phyloP scores from a whole-genome alignment of 23 red algal species.

The Cyanidium caldarium region DNA sequence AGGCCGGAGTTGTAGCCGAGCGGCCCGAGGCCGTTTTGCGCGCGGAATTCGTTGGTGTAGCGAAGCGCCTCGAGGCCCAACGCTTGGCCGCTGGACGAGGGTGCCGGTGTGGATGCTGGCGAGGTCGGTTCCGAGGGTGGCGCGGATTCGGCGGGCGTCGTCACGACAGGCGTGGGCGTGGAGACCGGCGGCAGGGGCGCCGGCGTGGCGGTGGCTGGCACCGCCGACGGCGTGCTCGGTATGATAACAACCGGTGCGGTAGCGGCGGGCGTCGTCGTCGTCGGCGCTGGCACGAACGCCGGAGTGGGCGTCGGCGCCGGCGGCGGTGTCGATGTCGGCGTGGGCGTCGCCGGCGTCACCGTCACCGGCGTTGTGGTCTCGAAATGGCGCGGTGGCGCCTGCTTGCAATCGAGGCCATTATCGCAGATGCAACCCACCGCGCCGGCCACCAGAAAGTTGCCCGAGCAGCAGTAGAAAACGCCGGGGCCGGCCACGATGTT shows the following conservation, averaged over 20 bases:
- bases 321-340: neutral
- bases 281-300: neutral
- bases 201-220: neutral
- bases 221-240: neutral
- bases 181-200: neutral
- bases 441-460: neutral
- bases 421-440: slow-evolving; percentile 5
- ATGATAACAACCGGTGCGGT: too few species aligned
- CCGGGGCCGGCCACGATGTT: neutral
- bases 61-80: neutral
- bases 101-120: neutral
- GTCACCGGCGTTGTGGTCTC: neutral
- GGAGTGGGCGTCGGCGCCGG: neutral
- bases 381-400: neutral
- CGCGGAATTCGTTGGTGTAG: neutral
- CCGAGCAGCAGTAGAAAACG: neutral
- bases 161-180: neutral
- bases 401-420: neutral
- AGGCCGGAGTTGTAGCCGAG: slow-evolving; percentile 1
- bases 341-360: neutral
- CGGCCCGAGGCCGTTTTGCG: neutral
- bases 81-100: neutral
- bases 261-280: neutral
- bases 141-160: neutral
- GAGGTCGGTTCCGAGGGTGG: neutral